Evolutionary conservation across 2,329 filamentous ascomycete genomes (phyloP).

Genomic region (Daldinia sp.): DNA sequence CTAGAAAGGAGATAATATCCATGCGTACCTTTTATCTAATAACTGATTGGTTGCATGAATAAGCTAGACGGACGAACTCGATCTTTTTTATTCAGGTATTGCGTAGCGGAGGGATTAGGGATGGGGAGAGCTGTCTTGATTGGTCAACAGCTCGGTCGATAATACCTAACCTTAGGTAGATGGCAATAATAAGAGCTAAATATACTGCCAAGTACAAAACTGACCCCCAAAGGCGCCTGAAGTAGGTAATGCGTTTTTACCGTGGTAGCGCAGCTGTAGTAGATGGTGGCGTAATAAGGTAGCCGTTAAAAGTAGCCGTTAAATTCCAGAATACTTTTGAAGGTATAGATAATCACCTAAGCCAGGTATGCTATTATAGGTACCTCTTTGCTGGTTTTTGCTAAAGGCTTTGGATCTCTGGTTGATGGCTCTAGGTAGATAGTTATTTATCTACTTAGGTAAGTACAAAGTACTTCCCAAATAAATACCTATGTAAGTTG

Average conservation of each 20-base stretch:
- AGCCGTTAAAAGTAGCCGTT: too few species aligned
- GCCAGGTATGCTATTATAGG: not conserved
- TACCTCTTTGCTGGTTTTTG: not conserved
- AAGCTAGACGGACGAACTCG: not conserved
- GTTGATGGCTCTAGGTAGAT: not conserved
- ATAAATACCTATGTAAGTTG: not conserved
- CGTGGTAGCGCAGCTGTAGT: not conserved
- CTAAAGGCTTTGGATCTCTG: too few species aligned
- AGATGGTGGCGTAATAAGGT: not conserved
- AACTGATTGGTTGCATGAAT: not conserved
- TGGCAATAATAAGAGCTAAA: not conserved
- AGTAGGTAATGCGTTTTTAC: not conserved
- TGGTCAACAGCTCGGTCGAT: conserved; percentile 12
- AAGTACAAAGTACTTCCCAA: too few species aligned
- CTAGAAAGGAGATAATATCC: not conserved
- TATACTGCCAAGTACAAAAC: not conserved
- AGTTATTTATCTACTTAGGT: too few species aligned
- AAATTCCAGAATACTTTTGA: too few species aligned
- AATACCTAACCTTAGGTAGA: not conserved
- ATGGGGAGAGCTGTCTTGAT: conserved; percentile 9
- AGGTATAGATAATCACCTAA: not conserved
- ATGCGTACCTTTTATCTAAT: conserved; percentile 6
- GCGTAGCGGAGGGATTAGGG: not conserved
- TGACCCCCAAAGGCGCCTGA: not conserved
- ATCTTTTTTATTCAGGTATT: not conserved